Percentiles rank a stretch among this genome's conserved stretches.
These are phyloP conservation scores for Lodderomyces beijingensis DNA, from an alignment of 1,139 yeast species.

Conservation along the genomic window DNA sequence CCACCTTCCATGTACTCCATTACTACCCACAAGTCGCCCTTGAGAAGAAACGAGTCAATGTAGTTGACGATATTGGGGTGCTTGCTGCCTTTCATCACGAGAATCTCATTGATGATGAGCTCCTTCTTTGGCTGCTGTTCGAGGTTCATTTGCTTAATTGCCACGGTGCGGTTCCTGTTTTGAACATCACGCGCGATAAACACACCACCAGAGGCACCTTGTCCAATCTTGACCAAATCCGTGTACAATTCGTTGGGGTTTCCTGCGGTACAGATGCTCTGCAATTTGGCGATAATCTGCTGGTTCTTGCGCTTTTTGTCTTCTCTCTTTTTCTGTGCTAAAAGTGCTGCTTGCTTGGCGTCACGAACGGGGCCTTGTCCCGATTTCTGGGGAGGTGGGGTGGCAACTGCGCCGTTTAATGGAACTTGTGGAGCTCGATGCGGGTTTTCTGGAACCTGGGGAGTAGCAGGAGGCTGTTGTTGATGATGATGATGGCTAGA, in stretches of 20 bases:
- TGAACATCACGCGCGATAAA: constrained; percentile 74
- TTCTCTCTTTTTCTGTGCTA: constrained; percentile 69
- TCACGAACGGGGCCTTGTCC: constrained; percentile 40
- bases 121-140: constrained; percentile 95
- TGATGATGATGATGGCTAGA: neutral
- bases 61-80: constrained; percentile 92
- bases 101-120: constrained; percentile 84
- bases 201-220: constrained; percentile 98
- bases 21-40: constrained; percentile 85
- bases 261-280: constrained; percentile 77
- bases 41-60: constrained; percentile 74
- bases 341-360: constrained; percentile 53
- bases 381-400: constrained; percentile 6
- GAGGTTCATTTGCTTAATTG: constrained; percentile 92
- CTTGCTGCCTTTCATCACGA: constrained; percentile 89
- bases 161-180: constrained; percentile 63
- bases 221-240: constrained; percentile 81
- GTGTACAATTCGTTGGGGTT: constrained; percentile 77
- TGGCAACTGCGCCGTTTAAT: constrained; percentile 3
- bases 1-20: constrained; percentile 99
- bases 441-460: neutral
- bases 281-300: constrained; percentile 65
- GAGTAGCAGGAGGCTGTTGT: no score
- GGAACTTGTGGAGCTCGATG: no score
- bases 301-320: constrained; percentile 65